Evolutionary conservation across 2,329 filamentous ascomycete genomes (phyloP), one percentile per base, ranked within the genome.

Genomic region (Fusarium virguliforme): DNA sequence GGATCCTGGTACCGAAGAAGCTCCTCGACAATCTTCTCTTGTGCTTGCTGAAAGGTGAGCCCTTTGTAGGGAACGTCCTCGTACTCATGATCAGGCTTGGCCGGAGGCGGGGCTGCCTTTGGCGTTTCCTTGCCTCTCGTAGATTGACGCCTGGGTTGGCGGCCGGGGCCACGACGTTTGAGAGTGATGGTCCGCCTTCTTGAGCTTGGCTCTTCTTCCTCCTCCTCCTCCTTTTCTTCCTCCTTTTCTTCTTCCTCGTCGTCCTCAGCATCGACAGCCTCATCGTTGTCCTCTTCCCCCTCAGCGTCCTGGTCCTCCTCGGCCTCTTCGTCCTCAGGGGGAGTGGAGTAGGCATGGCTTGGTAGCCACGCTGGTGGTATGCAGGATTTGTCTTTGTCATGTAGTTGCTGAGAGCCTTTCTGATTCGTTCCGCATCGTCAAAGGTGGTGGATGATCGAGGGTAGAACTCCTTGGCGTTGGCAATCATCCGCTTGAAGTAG

Each of bases 341-440:
- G 15, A 95, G 85, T 0, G 94, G 92, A 1, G 93, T 94, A 6
- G 94, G 88, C 50, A 92, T 85, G 6, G 92, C 91, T 66, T 88
- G 86, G 76, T 97, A 96, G 51, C 83, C 84, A 26, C 87, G 85
- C 15, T 86, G 84, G 68, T 89, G 88, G 80, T 97, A 97, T 15
- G 93, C 93, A 13, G 94, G 94, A 75, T 97, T 97, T 74, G 91
- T 88, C 79, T 92, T 92, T 62, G 91, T 91, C 94, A 97, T 97
- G 79, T 90, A 94, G 76, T 95, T 95, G 79, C 92, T 95, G 41
- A 95, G 86, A 4, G 94, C 91, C 82, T 97, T 97, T 51, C 94
- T 88, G 50, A 97, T 88, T 54, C 94, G 90, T 81, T 97, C 94
- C 8, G 94, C 94, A 82, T 97, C 94, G 46, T 94, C 91, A 77